Conservation (phyloP, 768 basidiomycete genomes). For the Mycena venus region DNA sequence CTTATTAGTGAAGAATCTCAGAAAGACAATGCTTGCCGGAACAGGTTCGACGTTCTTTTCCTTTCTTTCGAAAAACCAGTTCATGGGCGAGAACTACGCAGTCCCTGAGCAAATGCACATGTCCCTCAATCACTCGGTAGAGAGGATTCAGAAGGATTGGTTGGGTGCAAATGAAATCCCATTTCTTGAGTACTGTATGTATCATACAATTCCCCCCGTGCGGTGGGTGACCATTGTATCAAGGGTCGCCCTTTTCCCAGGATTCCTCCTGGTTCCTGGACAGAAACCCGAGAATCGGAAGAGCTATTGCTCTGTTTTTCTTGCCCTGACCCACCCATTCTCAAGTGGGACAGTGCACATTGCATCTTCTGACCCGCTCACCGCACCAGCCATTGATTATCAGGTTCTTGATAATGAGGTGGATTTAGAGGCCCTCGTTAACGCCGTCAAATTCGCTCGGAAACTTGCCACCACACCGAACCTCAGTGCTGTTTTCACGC, state of each 20-base stretch:
- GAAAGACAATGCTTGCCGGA: neutral
- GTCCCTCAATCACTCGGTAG: neutral
- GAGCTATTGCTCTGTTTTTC: constrained; percentile 35
- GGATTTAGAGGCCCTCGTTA: constrained; percentile 42
- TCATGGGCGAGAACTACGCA: neutral
- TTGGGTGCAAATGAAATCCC: neutral
- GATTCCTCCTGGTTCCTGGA: neutral
- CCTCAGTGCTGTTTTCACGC: neutral
- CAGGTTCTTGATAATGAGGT: constrained; percentile 32
- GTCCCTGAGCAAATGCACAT: neutral
- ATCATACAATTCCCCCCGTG: too few relatives aligned
- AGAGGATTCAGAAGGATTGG: neutral
- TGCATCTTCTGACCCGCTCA: constrained; percentile 30
- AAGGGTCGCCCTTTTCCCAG: constrained; percentile 3
- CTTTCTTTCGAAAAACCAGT: neutral
- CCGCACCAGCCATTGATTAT: constrained; percentile 32
- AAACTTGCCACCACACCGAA: constrained; percentile 7
- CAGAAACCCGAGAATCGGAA: constrained; percentile 32
- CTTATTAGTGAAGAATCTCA: constrained; percentile 2
- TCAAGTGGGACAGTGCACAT: constrained; percentile 55
- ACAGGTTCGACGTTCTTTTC: neutral
- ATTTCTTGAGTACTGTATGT: constrained; percentile 7
- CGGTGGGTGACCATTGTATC: too few relatives aligned
- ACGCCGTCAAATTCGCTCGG: constrained; percentile 33
- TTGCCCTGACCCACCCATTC: constrained; percentile 49